Base-by-base conservation (phyloP, 2,329 filamentous ascomycete genomes). In the Exophiala phaeomuriformis region DNA sequence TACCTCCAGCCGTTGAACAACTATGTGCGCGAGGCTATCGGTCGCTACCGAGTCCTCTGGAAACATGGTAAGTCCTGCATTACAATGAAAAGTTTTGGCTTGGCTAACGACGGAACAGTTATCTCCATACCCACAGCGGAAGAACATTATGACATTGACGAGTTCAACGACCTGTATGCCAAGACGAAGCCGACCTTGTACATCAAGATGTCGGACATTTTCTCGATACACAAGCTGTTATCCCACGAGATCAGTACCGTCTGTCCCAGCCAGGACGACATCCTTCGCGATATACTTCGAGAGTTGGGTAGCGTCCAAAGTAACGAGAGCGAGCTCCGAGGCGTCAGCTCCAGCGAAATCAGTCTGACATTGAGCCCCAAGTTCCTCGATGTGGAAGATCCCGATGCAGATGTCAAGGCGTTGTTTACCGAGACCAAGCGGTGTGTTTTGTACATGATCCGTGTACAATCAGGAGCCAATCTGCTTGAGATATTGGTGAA, bases 371-470 rank as follows among this genome's bases (percentile, higher is more conserved):
- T 96, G 41, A 93, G 86, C 42, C 88, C 90, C 36, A 94, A 93
- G 69, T 81, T 95, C 49, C 89, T 94, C 66, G 87, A 95, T 64
- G 76, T 90, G 57, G 88, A 95, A 64, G 93, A 98, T 67, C 91
- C 93, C 3, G 91, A 97, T 66, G 89, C 90, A 3, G 87, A 93
- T 56, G 78, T 93, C 59, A 96, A 97, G 72, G 79, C 90, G 1
- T 78, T 98, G 2, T 96, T 96, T 69, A 97, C 96, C 83, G 93
- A 97, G 72, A 97, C 93, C 2, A 98, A 98, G 74, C 84, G 93
- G 64, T 95, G 93, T 66, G 86, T 97, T 39, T 76, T 98, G 58
- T 98, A 97, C 71, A 97, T 98, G 68, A 97, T 98, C 66, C 86
- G 93, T 55, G 86, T 98, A 35, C 94, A 98, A 70, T 89, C 88